phyloP scores from a whole-genome alignment of 371 early-diverging fungal species.

The Rhizopus delemar region DNA sequence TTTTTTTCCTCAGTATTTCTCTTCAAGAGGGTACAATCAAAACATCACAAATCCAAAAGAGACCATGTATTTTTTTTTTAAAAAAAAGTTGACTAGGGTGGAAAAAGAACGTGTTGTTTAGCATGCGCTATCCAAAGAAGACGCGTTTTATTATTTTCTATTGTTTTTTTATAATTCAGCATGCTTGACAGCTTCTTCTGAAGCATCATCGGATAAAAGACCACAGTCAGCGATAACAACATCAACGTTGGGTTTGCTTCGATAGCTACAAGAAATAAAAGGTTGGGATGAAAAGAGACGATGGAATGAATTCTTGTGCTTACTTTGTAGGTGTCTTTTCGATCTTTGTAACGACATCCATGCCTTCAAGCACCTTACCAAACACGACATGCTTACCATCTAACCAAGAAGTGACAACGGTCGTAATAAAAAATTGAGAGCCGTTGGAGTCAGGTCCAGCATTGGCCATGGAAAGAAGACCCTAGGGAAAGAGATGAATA shows the following conservation, averaged over 20 bases:
- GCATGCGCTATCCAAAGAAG: no score
- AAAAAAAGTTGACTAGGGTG: no score
- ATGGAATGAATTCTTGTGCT: background rate
- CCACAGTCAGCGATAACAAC: constrained; percentile 77
- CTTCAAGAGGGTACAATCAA: no score
- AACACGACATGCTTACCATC: constrained; percentile 92
- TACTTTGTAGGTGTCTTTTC: constrained; percentile 61
- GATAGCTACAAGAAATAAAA: constrained; percentile 17
- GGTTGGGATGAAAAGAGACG: no score
- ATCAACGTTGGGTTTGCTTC: constrained; percentile 65
- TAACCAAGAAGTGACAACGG: constrained; percentile 75
- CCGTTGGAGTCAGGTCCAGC: constrained; percentile 95
- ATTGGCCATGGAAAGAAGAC: constrained; percentile 86
- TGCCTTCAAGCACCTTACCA: constrained; percentile 82
- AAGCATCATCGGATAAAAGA: constrained; percentile 40
- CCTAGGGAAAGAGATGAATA: background rate
- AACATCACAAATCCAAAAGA: no score
- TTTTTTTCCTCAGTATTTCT: no score
- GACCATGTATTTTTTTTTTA: no score
- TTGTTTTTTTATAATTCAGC: constrained; percentile 39
- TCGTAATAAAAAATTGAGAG: constrained; percentile 97
- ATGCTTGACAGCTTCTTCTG: constrained; percentile 31
- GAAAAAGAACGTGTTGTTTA: no score
- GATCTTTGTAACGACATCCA: constrained; percentile 70
- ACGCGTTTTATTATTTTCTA: no score